A percentile compares a stretch with the other conserved stretches of the same genome.
Conservation (phyloP, 2,329 filamentous ascomycete genomes). For the Grosmannia huntii region DNA sequence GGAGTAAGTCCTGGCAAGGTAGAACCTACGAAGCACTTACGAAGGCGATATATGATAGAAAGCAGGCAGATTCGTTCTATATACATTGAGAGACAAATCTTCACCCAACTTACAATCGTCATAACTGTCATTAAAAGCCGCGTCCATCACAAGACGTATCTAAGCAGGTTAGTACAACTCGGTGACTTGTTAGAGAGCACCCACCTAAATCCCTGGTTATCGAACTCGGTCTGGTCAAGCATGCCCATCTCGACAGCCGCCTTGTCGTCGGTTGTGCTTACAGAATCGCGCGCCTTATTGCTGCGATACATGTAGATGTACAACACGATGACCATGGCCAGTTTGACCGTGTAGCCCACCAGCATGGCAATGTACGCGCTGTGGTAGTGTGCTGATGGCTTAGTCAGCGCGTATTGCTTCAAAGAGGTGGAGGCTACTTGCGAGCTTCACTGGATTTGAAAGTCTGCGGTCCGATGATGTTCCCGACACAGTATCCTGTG, state of each 20-base stretch:
- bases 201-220: conserved; percentile 16
- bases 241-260: conserved; percentile 10
- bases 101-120: no score
- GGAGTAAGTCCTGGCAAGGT: no score
- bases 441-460: conserved; percentile 34
- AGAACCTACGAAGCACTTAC: no score
- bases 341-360: conserved; percentile 40
- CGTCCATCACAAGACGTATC: neutral
- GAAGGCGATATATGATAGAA: no score
- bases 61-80: no score
- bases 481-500: conserved; percentile 39
- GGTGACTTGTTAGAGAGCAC: neutral
- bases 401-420: no score
- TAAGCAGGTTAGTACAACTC: neutral
- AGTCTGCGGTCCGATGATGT: conserved; percentile 41
- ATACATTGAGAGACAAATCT: no score
- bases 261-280: conserved; percentile 26
- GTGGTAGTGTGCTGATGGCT: conserved; percentile 25
- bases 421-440: neutral
- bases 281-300: conserved; percentile 40
- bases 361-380: conserved; percentile 41
- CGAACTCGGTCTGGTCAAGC: conserved; percentile 15
- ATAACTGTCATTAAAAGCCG: neutral
- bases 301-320: conserved; percentile 42
- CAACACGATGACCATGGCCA: conserved; percentile 33